Conservation (phyloP, 1,139 yeast genomes). For the Pneumocystis sp. region DNA sequence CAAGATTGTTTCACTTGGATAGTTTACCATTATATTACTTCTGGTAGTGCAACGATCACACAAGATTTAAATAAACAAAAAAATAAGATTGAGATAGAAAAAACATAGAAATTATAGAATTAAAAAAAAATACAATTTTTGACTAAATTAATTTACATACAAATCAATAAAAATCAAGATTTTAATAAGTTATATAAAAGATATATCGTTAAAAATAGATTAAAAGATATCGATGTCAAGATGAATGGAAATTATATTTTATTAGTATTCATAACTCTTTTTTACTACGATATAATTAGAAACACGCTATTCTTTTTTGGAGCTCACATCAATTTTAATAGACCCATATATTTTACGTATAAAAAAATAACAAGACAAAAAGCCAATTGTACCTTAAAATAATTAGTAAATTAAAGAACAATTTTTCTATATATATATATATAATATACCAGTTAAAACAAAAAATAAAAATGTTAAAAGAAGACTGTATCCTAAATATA, state of each 20-base stretch:
- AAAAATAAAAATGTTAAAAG: constrained; percentile 60
- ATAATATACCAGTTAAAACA: constrained; percentile 50
- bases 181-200: neutral
- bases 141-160: neutral
- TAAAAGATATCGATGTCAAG: neutral
- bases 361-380: constrained; percentile 56
- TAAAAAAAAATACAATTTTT: neutral
- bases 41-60: too few relatives aligned
- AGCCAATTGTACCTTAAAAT: constrained; percentile 45
- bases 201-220: constrained; percentile 3
- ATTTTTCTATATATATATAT: neutral
- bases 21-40: neutral
- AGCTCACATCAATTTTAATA: constrained; percentile 61
- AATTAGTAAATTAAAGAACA: neutral
- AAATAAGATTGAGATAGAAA: neutral
- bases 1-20: neutral
- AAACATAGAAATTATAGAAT: neutral
- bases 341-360: constrained; percentile 68
- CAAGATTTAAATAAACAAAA: neutral
- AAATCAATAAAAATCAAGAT: neutral
- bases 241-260: neutral
- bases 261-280: neutral
- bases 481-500: constrained; percentile 74
- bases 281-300: neutral
- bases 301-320: constrained; percentile 26